Conservation (phyloP, 768 basidiomycete species). For the Tubosaeta sp. region DNA sequence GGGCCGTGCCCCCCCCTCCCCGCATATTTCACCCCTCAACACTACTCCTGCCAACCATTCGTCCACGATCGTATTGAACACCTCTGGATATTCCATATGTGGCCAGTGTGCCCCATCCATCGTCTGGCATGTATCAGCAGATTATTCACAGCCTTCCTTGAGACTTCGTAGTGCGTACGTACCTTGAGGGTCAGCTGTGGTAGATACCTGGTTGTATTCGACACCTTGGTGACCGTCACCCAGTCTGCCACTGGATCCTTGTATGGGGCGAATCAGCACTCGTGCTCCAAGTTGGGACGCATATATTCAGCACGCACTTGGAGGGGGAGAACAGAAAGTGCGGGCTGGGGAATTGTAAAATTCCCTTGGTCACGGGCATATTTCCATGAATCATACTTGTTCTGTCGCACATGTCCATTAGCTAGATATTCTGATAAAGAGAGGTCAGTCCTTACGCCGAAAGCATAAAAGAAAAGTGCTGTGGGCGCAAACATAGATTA, state of each 20-base stretch:
- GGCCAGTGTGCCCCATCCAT: constrained; percentile 62
- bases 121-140: constrained; percentile 38
- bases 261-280: too few relatives aligned
- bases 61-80: constrained; percentile 48
- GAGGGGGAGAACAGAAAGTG: constrained; percentile 38
- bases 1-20: not conserved
- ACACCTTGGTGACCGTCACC: constrained; percentile 26
- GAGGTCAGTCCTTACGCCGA: constrained; percentile 34
- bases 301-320: constrained; percentile 22
- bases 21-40: not conserved
- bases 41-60: constrained; percentile 43
- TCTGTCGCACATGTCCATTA: constrained; percentile 27
- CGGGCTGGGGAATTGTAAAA: constrained; percentile 39
- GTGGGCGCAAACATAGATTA: not conserved
- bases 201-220: constrained; percentile 29
- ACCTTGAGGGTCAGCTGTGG: constrained; percentile 35
- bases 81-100: constrained; percentile 54
- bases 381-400: constrained; percentile 35
- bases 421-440: not conserved
- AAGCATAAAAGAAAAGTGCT: constrained; percentile 68
- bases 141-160: too few relatives aligned
- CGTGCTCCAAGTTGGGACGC: not conserved
- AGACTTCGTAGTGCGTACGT: constrained; percentile 30
- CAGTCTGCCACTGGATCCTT: constrained; percentile 47
- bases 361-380: constrained; percentile 39